These are phyloP conservation scores for Solanum okadae DNA, from an alignment of 257 asterid genomes.

Conservation along the genomic window DNA sequence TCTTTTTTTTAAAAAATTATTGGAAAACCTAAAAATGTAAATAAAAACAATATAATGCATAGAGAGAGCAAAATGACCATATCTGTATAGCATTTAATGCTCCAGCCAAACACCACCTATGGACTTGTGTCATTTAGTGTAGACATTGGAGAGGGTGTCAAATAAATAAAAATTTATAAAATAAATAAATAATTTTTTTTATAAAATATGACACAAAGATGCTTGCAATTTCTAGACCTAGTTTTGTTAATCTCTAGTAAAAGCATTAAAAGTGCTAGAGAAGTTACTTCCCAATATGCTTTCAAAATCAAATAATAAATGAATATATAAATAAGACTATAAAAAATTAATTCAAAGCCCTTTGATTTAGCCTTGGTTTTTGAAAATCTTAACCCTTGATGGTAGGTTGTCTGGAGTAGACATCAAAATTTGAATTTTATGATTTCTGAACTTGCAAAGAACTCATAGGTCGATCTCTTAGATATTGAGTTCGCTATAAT, in stretches of 20 bases:
- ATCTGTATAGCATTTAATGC: conserved; percentile 25
- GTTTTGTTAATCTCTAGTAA: conserved; percentile 16
- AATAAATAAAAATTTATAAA: neutral
- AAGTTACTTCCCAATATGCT: conserved; percentile 33
- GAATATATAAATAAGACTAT: neutral
- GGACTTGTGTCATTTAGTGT: conserved; percentile 35
- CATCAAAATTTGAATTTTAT: neutral
- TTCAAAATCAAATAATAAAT: neutral
- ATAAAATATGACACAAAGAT: conserved; percentile 1
- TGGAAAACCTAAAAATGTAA: neutral
- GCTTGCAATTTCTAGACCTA: conserved; percentile 18
- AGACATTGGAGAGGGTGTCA: conserved; percentile 30
- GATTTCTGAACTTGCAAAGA: rapidly evolving
- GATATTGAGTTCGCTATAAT: neutral
- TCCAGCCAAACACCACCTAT: conserved; percentile 30
- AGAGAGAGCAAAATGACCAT: neutral
- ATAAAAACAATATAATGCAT: neutral
- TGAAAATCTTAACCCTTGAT: conserved; percentile 9
- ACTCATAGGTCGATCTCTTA: neutral
- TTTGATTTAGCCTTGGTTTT: conserved; percentile 80
- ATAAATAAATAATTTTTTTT: neutral
- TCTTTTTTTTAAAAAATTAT: neutral
- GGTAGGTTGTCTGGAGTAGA: neutral
- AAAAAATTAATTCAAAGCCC: conserved; percentile 4
- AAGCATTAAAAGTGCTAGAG: conserved; percentile 35